A percentile compares a stretch with the other conserved stretches of the same genome.
Conservation (phyloP, 169 alveolate species). For the Cryptosporidium viatorum region DNA sequence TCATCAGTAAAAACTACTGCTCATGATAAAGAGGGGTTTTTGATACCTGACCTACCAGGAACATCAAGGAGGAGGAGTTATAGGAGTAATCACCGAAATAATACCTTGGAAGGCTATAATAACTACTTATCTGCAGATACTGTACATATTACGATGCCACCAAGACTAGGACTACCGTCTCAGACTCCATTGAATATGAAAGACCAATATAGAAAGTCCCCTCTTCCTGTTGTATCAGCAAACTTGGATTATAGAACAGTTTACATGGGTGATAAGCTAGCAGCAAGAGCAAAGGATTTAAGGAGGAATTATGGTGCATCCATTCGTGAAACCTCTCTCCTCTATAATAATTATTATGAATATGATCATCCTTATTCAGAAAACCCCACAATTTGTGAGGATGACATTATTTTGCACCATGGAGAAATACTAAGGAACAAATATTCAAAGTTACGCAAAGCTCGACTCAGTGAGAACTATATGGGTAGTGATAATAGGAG, state of each 20-base stretch:
- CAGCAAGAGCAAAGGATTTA: constrained; percentile 41
- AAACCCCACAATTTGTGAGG: constrained; percentile 23
- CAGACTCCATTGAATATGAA: constrained; percentile 61
- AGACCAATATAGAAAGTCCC: constrained; percentile 58
- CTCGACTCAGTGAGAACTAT: neutral
- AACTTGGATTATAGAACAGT: constrained; percentile 52
- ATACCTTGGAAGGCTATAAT: neutral
- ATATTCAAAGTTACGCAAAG: constrained; percentile 7
- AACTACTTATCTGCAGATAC: neutral
- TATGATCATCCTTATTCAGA: constrained; percentile 1
- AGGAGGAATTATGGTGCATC: neutral
- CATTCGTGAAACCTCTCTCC: neutral
- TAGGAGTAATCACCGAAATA: neutral
- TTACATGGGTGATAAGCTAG: constrained; percentile 65
- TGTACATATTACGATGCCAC: constrained; percentile 71
- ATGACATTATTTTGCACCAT: constrained; percentile 35
- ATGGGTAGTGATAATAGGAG: constrained; percentile 22
- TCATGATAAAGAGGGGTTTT: constrained; percentile 66
- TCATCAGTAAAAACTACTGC: constrained; percentile 1
- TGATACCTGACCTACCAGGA: constrained; percentile 65
- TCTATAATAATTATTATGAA: neutral
- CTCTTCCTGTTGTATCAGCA: constrained; percentile 67
- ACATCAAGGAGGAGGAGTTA: neutral
- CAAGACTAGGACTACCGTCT: constrained; percentile 58
- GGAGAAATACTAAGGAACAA: constrained; percentile 55